These are phyloP conservation scores for Cordyceps cateniannulata DNA, from an alignment of 2,329 filamentous ascomycete genomes.

Conservation along the genomic window DNA sequence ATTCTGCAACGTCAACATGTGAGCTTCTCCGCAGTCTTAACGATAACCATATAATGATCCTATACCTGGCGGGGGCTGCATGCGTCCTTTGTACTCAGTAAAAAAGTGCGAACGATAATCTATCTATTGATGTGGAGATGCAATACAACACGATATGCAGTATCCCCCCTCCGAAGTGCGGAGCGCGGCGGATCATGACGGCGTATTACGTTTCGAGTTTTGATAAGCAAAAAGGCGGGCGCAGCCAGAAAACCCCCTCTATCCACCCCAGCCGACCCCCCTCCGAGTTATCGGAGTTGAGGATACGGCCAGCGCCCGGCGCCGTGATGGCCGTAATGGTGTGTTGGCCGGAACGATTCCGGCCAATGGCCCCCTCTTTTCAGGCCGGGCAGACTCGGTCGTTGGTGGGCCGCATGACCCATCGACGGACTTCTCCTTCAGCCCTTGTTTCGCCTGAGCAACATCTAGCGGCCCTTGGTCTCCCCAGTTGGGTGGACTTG, in stretches of 20 bases:
- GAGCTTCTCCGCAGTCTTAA: background rate
- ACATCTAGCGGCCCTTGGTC: background rate
- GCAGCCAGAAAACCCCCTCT: background rate
- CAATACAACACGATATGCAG: background rate
- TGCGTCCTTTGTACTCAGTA: background rate
- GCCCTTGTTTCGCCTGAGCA: background rate
- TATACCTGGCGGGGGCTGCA: background rate
- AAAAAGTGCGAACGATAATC: constrained; percentile 3
- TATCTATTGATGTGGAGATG: constrained; percentile 12
- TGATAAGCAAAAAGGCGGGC: background rate
- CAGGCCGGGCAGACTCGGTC: constrained; percentile 15
- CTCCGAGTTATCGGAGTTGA: constrained; percentile 9
- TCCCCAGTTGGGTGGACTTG: background rate
- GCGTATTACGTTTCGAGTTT: constrained; percentile 6
- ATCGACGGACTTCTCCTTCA: background rate
- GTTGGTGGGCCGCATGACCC: constrained; percentile 10
- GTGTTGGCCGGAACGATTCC: constrained; percentile 29
- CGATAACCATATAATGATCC: background rate
- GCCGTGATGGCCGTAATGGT: constrained; percentile 24
- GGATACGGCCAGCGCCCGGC: constrained; percentile 15
- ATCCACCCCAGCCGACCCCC: background rate
- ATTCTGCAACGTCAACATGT: background rate
- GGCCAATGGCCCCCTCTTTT: constrained; percentile 21
- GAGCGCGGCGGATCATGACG: background rate
- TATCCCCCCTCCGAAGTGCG: constrained; percentile 1